Evolutionary conservation across 345 rosid species (phyloP).

Genomic region (Moricandia moricandioides): DNA sequence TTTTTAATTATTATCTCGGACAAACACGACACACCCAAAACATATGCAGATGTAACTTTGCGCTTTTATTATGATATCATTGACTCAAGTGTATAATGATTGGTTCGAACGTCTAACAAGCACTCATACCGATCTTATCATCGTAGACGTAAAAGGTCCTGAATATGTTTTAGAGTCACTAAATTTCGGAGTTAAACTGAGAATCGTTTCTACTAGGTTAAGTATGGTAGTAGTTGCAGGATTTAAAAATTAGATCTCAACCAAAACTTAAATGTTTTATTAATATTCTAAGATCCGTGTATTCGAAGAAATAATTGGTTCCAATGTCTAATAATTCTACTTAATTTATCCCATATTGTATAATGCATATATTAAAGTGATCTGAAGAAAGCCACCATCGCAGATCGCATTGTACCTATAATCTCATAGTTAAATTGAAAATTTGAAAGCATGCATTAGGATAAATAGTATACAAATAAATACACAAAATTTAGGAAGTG

Average conservation of each 20-base stretch:
- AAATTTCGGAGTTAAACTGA: background rate
- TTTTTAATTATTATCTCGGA: background rate
- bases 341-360: background rate
- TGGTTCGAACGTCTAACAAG: background rate
- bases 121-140: background rate
- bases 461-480: slow-evolving; percentile 8
- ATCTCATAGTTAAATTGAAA: background rate
- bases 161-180: background rate
- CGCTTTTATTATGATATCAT: background rate
- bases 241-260: background rate
- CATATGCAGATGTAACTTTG: background rate
- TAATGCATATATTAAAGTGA: slow-evolving; percentile 8
- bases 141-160: background rate
- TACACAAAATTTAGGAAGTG: slow-evolving; percentile 7
- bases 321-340: background rate
- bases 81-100: slow-evolving; percentile 5
- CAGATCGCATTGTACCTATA: slow-evolving; percentile 8
- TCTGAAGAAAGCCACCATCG: slow-evolving; percentile 4
- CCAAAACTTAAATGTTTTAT: background rate
- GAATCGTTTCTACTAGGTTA: background rate
- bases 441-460: slow-evolving; percentile 16
- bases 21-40: background rate
- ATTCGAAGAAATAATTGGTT: slow-evolving; percentile 11
- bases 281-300: background rate
- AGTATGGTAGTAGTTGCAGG: background rate